Percentiles rank a stretch among this genome's conserved stretches.
Evolutionary conservation across 306 rosid species (phyloP).

Genomic region (Prinsepia uniflora): DNA sequence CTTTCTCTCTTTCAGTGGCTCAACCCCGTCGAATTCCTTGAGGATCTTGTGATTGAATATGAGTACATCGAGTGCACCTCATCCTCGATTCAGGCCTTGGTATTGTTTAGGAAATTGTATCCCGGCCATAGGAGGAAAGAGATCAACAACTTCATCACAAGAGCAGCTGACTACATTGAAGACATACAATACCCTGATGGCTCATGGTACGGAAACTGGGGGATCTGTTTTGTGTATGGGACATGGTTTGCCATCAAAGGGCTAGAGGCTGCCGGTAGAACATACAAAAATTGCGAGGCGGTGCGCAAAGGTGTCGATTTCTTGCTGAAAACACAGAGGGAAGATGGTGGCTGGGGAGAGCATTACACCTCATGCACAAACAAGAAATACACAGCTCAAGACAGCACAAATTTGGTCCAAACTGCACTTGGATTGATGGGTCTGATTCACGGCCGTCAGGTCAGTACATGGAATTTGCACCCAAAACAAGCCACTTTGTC

Average conservation of each 20-base stretch:
- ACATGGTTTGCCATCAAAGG: constrained; percentile 39
- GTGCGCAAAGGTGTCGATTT: constrained; percentile 29
- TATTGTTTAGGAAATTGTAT: constrained; percentile 33
- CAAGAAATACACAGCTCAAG: constrained; percentile 34
- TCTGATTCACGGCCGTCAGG: constrained; percentile 39
- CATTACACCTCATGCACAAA: constrained; percentile 42
- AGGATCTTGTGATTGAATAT: constrained; percentile 41
- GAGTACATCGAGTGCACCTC: constrained; percentile 46
- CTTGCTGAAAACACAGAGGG: constrained; percentile 29
- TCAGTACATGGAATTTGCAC: background rate
- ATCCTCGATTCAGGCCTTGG: constrained; percentile 36
- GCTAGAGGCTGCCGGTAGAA: constrained; percentile 28
- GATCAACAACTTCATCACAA: constrained; percentile 32
- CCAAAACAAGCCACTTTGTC: too few species aligned
- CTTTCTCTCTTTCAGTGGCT: constrained; percentile 25
- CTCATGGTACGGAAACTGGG: constrained; percentile 45
- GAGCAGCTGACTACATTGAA: constrained; percentile 34
- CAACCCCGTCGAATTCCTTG: constrained; percentile 42
- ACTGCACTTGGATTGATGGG: constrained; percentile 43
- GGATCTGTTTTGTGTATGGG: constrained; percentile 37
- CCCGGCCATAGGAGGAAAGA: constrained; percentile 41
- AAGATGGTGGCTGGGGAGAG: constrained; percentile 47
- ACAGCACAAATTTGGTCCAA: constrained; percentile 41
- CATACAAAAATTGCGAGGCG: constrained; percentile 27
- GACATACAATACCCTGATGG: constrained; percentile 39